These are phyloP conservation scores for Platanus orientalis DNA, from an alignment of 164 flowering plant species.

Conservation along the genomic window DNA sequence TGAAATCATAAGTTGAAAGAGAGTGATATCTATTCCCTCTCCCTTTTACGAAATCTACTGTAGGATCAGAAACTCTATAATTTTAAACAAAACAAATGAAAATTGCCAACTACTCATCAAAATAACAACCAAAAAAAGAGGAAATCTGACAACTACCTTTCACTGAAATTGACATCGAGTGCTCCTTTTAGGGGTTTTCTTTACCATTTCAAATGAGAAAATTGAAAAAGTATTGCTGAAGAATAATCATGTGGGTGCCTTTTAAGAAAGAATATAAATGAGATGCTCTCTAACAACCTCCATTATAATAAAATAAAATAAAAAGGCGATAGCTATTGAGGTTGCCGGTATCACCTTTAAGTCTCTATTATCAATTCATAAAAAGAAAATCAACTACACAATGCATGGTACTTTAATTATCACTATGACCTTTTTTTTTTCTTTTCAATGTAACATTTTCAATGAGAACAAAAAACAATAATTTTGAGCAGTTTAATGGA, in stretches of 20 bases:
- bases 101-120: no score
- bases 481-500: no score
- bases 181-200: neutral
- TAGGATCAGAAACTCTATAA: neutral
- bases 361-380: no score
- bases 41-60: neutral
- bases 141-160: neutral
- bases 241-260: constrained; percentile 4
- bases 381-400: neutral
- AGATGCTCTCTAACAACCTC: constrained; percentile 5
- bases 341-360: neutral
- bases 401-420: neutral
- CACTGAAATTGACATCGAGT: neutral
- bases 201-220: neutral
- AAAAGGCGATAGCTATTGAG: neutral
- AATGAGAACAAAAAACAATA: no score
- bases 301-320: neutral
- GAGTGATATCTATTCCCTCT: neutral
- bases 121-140: no score
- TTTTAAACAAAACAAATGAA: neutral
- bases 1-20: neutral
- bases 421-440: no score
- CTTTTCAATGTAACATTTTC: no score
- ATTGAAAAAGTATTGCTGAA: neutral
- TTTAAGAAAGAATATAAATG: neutral